A percentile compares a stretch with the other conserved stretches of the same genome.
These are phyloP conservation scores for Avena insularis DNA, from an alignment of 176 grass and related monocot genomes.

Conservation along the genomic window DNA sequence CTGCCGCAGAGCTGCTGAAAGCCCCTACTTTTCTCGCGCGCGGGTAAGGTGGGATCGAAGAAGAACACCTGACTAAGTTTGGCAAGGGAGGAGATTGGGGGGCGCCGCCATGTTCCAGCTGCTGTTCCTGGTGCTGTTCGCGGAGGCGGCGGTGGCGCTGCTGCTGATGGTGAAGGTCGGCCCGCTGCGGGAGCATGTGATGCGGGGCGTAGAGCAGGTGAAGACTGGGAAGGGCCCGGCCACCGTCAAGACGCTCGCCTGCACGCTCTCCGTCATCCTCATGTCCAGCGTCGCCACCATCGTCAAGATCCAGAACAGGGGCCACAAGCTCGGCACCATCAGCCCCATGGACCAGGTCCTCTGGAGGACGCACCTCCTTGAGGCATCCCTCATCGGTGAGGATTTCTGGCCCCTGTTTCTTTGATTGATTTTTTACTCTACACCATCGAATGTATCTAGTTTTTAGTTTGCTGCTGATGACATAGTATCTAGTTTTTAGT, in stretches of 20 bases:
- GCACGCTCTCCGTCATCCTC: constrained; percentile 85
- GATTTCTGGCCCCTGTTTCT: neutral
- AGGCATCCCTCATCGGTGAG: constrained; percentile 93
- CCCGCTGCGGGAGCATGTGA: constrained; percentile 79
- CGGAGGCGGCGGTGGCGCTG: constrained; percentile 79
- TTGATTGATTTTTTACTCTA: neutral
- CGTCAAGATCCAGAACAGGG: constrained; percentile 86
- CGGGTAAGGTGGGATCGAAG: neutral
- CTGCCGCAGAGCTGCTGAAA: neutral
- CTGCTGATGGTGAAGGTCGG: constrained; percentile 91
- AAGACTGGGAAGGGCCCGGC: constrained; percentile 84
- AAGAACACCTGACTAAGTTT: neutral
- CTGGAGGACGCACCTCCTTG: constrained; percentile 90
- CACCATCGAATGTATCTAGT: neutral
- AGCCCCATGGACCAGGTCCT: constrained; percentile 99
- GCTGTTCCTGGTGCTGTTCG: constrained; percentile 82
- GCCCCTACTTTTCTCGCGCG: neutral
- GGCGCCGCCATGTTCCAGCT: constrained; percentile 69
- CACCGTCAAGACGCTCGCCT: constrained; percentile 87
- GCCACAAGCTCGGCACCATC: constrained; percentile 75
- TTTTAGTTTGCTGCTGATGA: too few species aligned
- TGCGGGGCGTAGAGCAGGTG: constrained; percentile 76
- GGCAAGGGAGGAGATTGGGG: neutral
- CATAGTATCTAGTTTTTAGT: neutral
- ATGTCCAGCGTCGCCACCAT: constrained; percentile 77